These are phyloP conservation scores for Yamadazyma ubonensis DNA, from an alignment of 805 yeast genomes.

Conservation along the genomic window DNA sequence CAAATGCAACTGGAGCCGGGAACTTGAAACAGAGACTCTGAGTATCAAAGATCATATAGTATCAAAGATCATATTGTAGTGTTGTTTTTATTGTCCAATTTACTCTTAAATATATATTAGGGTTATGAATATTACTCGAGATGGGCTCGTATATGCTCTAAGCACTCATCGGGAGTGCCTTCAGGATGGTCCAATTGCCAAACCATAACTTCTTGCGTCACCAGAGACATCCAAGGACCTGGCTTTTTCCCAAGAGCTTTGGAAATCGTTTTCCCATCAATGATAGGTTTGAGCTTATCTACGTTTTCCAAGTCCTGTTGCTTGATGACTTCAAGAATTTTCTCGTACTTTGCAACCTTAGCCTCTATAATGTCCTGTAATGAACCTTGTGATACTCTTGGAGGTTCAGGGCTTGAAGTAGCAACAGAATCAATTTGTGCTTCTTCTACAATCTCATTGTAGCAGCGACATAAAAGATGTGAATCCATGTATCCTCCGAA, in stretches of 20 bases:
- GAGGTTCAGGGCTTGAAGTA: no score
- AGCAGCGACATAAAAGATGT: constrained; percentile 38
- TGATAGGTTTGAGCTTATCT: constrained; percentile 55
- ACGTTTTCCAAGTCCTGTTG: constrained; percentile 40
- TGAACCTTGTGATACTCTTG: no score
- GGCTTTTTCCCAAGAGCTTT: constrained; percentile 56
- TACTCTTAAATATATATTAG: constrained; percentile 17
- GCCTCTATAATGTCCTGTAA: constrained; percentile 9
- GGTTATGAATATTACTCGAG: not conserved
- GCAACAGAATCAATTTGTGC: not conserved
- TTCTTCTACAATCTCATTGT: constrained; percentile 24
- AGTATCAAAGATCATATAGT: no score
- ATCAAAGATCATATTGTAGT: no score
- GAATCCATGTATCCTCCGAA: constrained; percentile 54
- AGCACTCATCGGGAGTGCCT: constrained; percentile 52
- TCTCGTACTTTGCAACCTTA: constrained; percentile 26
- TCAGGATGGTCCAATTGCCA: constrained; percentile 82
- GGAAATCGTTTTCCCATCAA: constrained; percentile 74
- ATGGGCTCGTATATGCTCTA: constrained; percentile 34
- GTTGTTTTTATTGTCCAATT: no score
- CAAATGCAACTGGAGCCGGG: not conserved
- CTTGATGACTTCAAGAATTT: constrained; percentile 31
- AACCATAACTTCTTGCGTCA: constrained; percentile 53
- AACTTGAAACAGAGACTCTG: no score
- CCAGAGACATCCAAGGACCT: constrained; percentile 80